Conservation (phyloP, 1,284 basidiomycete genomes). For the Tilletia horrida region DNA sequence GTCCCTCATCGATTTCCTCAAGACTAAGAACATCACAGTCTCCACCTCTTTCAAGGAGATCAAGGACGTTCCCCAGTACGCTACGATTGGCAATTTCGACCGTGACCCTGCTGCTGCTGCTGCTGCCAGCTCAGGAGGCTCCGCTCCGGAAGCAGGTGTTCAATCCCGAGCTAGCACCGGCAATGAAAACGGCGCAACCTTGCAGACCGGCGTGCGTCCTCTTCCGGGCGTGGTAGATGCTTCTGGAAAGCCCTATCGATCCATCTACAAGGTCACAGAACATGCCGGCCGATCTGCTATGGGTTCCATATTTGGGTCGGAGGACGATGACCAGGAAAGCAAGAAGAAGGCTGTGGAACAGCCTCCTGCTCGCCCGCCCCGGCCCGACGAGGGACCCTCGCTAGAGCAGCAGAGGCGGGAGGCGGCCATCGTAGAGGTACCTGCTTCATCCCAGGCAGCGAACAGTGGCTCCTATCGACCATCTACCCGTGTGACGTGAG, state of each 20-base stretch:
- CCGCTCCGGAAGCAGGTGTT: constrained; percentile 7
- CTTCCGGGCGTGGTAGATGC: constrained; percentile 32
- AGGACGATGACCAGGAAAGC: constrained; percentile 23
- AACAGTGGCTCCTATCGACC: background rate
- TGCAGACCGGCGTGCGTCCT: background rate
- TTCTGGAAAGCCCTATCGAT: constrained; percentile 42
- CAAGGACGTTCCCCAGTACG: constrained; percentile 39
- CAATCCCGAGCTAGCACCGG: background rate
- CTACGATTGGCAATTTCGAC: constrained; percentile 35
- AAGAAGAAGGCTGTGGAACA: constrained; percentile 19
- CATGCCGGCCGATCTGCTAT: constrained; percentile 37
- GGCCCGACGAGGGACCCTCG: background rate
- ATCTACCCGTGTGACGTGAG: constrained; percentile 6
- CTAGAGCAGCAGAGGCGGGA: background rate
- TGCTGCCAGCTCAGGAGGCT: background rate
- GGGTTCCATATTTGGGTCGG: constrained; percentile 38
- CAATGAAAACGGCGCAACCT: background rate
- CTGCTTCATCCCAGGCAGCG: background rate
- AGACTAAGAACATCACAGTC: constrained; percentile 43
- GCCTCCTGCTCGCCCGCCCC: background rate
- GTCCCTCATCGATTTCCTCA: constrained; percentile 41
- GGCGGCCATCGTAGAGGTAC: background rate
- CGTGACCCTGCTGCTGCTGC: background rate
- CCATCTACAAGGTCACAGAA: constrained; percentile 45
- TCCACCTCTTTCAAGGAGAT: constrained; percentile 45